Evolutionary conservation across 495 filamentous ascomycete species (phyloP).

Genomic region (Letharia columbiana): DNA sequence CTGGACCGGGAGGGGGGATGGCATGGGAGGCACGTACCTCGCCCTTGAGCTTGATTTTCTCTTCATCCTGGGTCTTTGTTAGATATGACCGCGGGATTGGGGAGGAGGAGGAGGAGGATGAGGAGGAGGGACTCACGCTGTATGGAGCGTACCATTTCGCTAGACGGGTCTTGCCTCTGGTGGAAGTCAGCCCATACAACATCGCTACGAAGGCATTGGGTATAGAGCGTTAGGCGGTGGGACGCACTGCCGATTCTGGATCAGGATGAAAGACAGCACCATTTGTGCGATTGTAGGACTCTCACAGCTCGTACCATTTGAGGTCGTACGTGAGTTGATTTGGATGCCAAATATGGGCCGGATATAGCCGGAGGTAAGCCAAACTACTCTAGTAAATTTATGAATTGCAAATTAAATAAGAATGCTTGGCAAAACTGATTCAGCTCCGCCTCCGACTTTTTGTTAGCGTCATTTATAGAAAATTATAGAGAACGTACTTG

Average conservation of each 20-base stretch:
- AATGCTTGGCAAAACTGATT: no score
- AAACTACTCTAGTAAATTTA: no score
- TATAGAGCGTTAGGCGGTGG: not conserved
- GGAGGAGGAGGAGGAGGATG: constrained; percentile 5
- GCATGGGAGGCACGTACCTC: constrained; percentile 41
- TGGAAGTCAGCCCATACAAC: constrained; percentile 11
- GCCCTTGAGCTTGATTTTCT: constrained; percentile 93
- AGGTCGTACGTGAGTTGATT: not conserved
- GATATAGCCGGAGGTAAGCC: not conserved
- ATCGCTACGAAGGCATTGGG: constrained; percentile 18
- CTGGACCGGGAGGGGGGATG: constrained; percentile 10
- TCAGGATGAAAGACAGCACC: constrained; percentile 92
- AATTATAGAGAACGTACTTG: no score
- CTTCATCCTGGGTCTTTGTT: constrained; percentile 57
- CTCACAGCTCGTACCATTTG: not conserved
- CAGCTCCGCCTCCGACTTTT: no score
- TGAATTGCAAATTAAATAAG: no score
- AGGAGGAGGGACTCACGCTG: constrained; percentile 47
- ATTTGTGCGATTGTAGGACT: constrained; percentile 31
- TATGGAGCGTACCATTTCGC: constrained; percentile 99
- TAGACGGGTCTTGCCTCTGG: constrained; percentile 93
- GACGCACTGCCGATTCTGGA: constrained; percentile 90
- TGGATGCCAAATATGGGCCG: not conserved
- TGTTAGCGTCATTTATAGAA: no score
- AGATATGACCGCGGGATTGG: not conserved